Conservation (phyloP, 257 asterid species). For the Sherardia arvensis region DNA sequence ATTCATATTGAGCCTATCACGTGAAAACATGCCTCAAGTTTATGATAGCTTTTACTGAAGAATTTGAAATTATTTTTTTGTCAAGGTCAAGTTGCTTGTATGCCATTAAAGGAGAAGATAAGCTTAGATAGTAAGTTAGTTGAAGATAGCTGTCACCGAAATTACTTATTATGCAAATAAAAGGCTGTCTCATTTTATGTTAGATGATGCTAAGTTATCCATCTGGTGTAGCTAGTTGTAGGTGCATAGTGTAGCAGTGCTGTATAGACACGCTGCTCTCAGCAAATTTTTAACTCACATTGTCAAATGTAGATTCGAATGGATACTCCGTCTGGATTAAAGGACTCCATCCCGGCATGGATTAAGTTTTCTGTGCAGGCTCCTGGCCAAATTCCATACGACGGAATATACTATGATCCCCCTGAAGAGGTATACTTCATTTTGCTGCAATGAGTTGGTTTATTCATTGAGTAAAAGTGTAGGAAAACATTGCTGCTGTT, state of each 20-base stretch:
- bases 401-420: slow-evolving; percentile 96
- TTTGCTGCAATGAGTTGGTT: slow-evolving; percentile 4
- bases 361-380: slow-evolving; percentile 89
- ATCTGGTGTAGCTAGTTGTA: neutral
- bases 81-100: neutral
- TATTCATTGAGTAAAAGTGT: neutral
- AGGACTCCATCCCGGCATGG: slow-evolving; percentile 99
- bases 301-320: slow-evolving; percentile 75
- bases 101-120: neutral
- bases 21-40: neutral
- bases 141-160: neutral
- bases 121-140: neutral
- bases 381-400: slow-evolving; percentile 89
- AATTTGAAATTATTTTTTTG: neutral
- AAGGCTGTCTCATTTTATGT: neutral
- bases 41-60: neutral
- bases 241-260: neutral
- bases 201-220: neutral
- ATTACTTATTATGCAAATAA: neutral
- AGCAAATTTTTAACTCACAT: slow-evolving; percentile 6
- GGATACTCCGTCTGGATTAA: slow-evolving; percentile 92
- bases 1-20: neutral
- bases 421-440: slow-evolving; percentile 66
- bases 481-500: neutral
- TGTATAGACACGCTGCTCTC: neutral